Percentiles rank a stretch among this genome's conserved stretches.
phyloP scores from a whole-genome alignment of 2,329 filamentous ascomycete genomes.

The Pleurostoma richardsiae region DNA sequence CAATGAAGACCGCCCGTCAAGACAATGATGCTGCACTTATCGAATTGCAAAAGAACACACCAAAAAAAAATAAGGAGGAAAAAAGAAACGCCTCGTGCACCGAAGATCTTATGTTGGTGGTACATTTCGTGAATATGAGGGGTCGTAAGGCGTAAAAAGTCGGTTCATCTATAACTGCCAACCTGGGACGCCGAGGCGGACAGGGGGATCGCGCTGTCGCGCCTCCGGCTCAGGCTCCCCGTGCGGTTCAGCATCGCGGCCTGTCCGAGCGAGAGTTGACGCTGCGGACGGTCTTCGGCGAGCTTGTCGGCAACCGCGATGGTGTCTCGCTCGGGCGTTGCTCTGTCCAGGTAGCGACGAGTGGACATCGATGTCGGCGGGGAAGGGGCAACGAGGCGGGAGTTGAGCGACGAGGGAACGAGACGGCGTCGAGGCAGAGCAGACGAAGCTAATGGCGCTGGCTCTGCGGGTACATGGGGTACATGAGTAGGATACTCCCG shows the following conservation, averaged over 20 bases:
- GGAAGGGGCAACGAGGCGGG: conserved; percentile 35
- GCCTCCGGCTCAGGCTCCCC: conserved; percentile 38
- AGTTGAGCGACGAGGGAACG: conserved; percentile 41
- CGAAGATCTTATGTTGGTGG: too few species aligned
- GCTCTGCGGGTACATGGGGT: conserved; percentile 26
- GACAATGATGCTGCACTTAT: too few species aligned
- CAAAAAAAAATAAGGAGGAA: too few species aligned
- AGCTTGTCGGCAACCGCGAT: conserved; percentile 27
- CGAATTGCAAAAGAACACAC: too few species aligned
- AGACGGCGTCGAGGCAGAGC: conserved; percentile 50
- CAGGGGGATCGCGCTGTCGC: conserved; percentile 35
- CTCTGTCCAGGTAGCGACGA: conserved; percentile 45
- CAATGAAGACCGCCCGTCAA: too few species aligned
- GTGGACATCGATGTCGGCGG: conserved; percentile 30
- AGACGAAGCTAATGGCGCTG: conserved; percentile 31
- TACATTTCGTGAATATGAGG: too few species aligned
- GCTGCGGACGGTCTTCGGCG: conserved; percentile 34
- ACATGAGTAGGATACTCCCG: conserved; percentile 35
- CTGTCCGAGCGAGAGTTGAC: conserved; percentile 39
- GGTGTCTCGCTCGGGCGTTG: conserved; percentile 33
- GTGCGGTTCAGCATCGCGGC: conserved; percentile 34
- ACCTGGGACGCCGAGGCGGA: conserved; percentile 32
- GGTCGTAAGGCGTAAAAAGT: too few species aligned
- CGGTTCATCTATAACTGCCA: conserved; percentile 37
- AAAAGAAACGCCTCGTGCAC: too few species aligned